Conservation (phyloP, 768 basidiomycete genomes). For the Kwoniella europaea region DNA sequence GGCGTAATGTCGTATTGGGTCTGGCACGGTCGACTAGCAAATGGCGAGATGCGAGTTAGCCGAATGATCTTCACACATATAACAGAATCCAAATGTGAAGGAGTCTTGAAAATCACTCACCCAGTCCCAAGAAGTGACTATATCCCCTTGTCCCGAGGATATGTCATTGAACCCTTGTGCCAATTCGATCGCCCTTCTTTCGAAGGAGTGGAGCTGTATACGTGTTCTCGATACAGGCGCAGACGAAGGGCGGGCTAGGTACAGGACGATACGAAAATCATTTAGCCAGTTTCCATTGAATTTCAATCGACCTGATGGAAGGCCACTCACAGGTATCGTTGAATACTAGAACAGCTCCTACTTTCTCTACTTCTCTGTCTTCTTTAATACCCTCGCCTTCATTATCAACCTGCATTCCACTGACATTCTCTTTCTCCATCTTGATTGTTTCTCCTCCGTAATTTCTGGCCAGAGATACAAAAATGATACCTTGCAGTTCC, state of each 20-base stretch:
- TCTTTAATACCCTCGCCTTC: not conserved
- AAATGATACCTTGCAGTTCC: conserved; percentile 33
- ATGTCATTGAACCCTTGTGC: conserved; percentile 41
- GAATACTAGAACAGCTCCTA: conserved; percentile 29
- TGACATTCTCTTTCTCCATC: not conserved
- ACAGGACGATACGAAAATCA: not conserved
- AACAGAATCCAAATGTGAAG: not conserved
- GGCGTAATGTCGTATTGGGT: not conserved
- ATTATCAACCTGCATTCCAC: conserved; percentile 7
- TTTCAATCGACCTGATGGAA: no score
- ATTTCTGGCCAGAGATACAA: conserved; percentile 5
- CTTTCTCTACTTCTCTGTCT: not conserved
- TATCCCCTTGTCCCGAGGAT: conserved; percentile 15
- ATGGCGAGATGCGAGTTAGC: not conserved
- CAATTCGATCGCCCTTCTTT: conserved; percentile 34
- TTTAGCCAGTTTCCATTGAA: no score
- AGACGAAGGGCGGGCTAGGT: not conserved
- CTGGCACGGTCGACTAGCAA: conserved; percentile 11
- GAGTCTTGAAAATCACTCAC: conserved; percentile 22
- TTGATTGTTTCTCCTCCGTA: not conserved
- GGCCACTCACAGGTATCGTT: conserved; percentile 27
- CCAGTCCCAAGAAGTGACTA: conserved; percentile 39
- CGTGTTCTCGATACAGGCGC: conserved; percentile 5
- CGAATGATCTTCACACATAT: not conserved
- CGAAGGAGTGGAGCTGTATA: conserved; percentile 28